A percentile compares a stretch with the other conserved stretches of the same genome.
phyloP scores from a whole-genome alignment of 768 basidiomycete species.

The Tephrocybe sp. region DNA sequence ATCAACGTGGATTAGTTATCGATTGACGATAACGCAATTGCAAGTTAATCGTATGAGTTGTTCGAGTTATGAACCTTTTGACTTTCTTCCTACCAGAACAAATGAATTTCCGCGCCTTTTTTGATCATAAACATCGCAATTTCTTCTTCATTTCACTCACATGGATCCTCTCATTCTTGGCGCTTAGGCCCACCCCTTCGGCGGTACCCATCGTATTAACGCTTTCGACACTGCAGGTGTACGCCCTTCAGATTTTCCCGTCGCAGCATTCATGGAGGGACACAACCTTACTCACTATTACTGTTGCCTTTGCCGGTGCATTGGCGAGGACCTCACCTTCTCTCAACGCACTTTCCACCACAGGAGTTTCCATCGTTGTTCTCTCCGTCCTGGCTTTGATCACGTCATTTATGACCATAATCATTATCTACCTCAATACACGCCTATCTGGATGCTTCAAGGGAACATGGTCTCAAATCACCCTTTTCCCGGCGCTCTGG shows the following conservation, averaged over 20 bases:
- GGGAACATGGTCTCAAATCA: constrained; percentile 43
- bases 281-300: constrained; percentile 31
- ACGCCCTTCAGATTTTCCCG: constrained; percentile 35
- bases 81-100: constrained; percentile 5
- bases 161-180: constrained; percentile 23
- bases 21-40: not conserved
- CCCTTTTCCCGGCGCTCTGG: constrained; percentile 73
- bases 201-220: constrained; percentile 22
- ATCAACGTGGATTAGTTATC: not conserved
- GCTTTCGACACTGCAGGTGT: constrained; percentile 35
- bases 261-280: constrained; percentile 20
- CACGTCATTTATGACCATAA: constrained; percentile 45
- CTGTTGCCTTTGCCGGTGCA: constrained; percentile 40
- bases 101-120: constrained; percentile 28
- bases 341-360: constrained; percentile 54
- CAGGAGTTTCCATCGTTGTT: constrained; percentile 45
- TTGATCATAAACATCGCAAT: constrained; percentile 28
- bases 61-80: not conserved
- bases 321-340: constrained; percentile 45
- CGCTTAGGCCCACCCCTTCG: constrained; percentile 24
- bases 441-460: constrained; percentile 28
- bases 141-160: constrained; percentile 23
- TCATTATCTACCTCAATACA: constrained; percentile 38
- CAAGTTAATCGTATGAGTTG: not conserved
- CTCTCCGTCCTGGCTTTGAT: constrained; percentile 40